These are phyloP conservation scores for Phialophora tarda DNA, from an alignment of 2,329 filamentous ascomycete species.

Conservation along the genomic window DNA sequence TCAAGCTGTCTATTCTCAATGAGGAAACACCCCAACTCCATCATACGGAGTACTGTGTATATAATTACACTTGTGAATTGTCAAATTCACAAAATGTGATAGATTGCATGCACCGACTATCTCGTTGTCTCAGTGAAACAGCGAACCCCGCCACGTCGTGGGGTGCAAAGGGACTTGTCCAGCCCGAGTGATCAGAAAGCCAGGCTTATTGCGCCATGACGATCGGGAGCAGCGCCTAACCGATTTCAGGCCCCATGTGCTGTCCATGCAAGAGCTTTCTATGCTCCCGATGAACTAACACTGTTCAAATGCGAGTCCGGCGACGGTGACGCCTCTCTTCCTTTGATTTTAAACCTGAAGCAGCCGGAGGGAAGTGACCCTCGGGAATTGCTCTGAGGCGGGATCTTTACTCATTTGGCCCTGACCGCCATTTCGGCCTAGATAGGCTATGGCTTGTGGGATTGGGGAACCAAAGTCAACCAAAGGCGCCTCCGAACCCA, in stretches of 20 bases:
- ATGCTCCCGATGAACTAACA: not conserved
- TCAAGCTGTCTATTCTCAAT: not conserved
- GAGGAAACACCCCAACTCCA: not conserved
- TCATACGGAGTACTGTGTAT: too few species aligned
- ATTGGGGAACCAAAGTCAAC: conserved; percentile 23
- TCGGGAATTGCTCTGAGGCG: not conserved
- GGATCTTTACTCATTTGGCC: conserved; percentile 15
- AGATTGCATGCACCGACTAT: conserved; percentile 8
- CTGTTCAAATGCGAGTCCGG: not conserved
- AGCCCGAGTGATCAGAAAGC: not conserved
- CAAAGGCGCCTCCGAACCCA: conserved; percentile 9
- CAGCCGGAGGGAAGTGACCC: not conserved
- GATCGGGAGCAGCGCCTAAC: conserved; percentile 21
- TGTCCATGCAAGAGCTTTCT: conserved; percentile 3
- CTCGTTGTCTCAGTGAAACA: conserved; percentile 20
- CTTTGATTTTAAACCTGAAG: not conserved
- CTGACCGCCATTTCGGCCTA: conserved; percentile 33
- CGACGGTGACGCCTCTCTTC: not conserved
- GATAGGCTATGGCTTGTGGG: conserved; percentile 11
- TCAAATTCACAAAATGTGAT: not conserved
- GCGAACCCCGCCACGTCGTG: conserved; percentile 19
- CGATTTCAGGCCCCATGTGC: conserved; percentile 8
- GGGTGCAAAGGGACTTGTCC: conserved; percentile 7
- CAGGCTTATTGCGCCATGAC: conserved; percentile 32
- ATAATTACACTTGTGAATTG: not conserved